A percentile compares a stretch with the other conserved stretches of the same genome.
phyloP scores from a whole-genome alignment of 345 rosid genomes.

The Camelina hispida region DNA sequence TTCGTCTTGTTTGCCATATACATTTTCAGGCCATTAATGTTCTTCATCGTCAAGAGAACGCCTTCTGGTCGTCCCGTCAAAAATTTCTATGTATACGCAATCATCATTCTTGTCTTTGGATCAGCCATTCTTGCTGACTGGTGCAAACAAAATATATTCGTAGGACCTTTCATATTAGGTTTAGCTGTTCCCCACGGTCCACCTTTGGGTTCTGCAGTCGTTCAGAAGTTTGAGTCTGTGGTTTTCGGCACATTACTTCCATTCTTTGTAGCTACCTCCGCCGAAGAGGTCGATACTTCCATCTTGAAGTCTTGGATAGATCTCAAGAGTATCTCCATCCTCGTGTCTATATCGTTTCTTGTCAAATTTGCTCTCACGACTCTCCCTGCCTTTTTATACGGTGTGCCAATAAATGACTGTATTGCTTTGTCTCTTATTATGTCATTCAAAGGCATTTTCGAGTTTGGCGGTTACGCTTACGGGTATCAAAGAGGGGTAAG shows the following conservation, averaged over 20 bases:
- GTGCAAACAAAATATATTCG: conserved; percentile 32
- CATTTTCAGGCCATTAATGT: conserved; percentile 44
- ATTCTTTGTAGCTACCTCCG: conserved; percentile 30
- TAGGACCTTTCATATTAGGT: conserved; percentile 53
- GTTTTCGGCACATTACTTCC: conserved; percentile 43
- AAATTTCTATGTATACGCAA: conserved; percentile 24
- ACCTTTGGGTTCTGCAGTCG: conserved; percentile 53
- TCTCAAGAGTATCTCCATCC: conserved; percentile 3
- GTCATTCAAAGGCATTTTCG: conserved; percentile 53
- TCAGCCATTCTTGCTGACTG: conserved; percentile 31
- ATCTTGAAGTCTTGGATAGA: neutral
- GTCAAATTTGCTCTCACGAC: conserved; percentile 44
- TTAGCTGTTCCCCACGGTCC: conserved; percentile 54
- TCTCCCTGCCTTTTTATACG: conserved; percentile 44
- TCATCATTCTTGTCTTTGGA: conserved; percentile 44
- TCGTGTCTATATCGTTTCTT: conserved; percentile 10
- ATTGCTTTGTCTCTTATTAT: conserved; percentile 53
- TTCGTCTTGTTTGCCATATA: conserved; percentile 33
- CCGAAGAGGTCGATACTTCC: conserved; percentile 20
- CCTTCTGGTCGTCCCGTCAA: conserved; percentile 50
- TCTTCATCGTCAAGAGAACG: conserved; percentile 37
- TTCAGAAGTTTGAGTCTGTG: conserved; percentile 48
- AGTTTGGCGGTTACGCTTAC: conserved; percentile 37
- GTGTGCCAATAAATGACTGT: conserved; percentile 53
- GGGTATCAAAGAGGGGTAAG: conserved; percentile 39